Evolutionary conservation across 2,329 filamentous ascomycete genomes (phyloP).

Genomic region (Colletotrichum scovillei): DNA sequence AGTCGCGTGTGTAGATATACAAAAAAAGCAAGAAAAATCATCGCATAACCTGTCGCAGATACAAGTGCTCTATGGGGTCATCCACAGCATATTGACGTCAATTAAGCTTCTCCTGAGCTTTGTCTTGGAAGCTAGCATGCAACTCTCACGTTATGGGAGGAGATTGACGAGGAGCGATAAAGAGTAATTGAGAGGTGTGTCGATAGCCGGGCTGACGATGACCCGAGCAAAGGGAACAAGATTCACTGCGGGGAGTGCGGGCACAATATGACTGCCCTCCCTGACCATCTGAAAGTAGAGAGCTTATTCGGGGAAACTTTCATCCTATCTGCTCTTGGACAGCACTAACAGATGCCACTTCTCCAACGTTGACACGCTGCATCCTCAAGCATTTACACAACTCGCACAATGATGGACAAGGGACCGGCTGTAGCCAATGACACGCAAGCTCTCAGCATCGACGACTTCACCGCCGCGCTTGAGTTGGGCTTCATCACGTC

Average conservation of each 20-base stretch:
- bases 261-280: neutral
- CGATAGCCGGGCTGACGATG: neutral
- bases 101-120: no score
- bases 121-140: no score
- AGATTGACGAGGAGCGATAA: no score
- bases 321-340: neutral
- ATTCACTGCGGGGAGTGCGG: neutral
- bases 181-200: neutral
- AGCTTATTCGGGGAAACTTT: conserved; percentile 5
- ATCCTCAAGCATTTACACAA: conserved; percentile 16
- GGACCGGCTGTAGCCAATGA: conserved; percentile 3
- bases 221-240: neutral
- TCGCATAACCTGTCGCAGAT: no score
- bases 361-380: neutral
- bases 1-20: no score
- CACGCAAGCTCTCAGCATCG: neutral
- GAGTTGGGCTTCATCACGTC: conserved; percentile 10
- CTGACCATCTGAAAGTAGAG: neutral
- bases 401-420: conserved; percentile 19
- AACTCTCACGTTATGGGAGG: no score
- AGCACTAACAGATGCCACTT: neutral
- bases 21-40: no score
- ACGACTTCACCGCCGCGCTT: conserved; percentile 18
- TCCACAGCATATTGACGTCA: no score
- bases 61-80: no score